Percentiles rank a stretch among this genome's conserved stretches.
Conservation (phyloP, 257 asterid species). For the Hygrophila difformis region DNA sequence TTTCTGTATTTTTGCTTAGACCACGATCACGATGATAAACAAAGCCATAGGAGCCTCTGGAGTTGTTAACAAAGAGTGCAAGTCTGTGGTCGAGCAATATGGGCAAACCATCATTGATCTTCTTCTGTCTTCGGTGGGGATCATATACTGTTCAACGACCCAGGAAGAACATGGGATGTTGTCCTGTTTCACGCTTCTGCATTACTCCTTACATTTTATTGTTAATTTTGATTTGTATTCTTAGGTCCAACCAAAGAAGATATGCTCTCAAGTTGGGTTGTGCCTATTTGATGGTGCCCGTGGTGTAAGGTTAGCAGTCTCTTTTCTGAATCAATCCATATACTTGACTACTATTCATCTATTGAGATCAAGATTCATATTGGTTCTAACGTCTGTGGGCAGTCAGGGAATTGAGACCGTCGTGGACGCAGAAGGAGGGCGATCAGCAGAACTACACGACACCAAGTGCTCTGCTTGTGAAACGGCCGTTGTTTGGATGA, state of each 20-base stretch:
- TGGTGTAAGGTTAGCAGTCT: slow-evolving; percentile 73
- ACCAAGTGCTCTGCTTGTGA: slow-evolving; percentile 65
- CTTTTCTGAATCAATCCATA: too few species aligned
- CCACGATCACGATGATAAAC: slow-evolving; percentile 73
- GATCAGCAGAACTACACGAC: slow-evolving; percentile 26
- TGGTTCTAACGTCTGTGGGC: neutral
- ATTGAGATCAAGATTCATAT: neutral
- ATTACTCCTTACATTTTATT: neutral
- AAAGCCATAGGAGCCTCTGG: slow-evolving; percentile 93
- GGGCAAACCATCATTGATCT: slow-evolving; percentile 64
- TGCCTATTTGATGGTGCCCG: slow-evolving; percentile 65
- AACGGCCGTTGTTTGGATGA: slow-evolving; percentile 68
- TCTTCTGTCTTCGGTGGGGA: slow-evolving; percentile 51
- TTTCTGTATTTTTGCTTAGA: slow-evolving; percentile 32
- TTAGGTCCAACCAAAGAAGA: slow-evolving; percentile 57
- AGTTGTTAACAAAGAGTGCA: slow-evolving; percentile 80
- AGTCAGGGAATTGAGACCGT: slow-evolving; percentile 67
- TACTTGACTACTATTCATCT: neutral
- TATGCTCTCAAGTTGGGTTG: slow-evolving; percentile 66
- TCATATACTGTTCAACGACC: neutral
- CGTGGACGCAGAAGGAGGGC: slow-evolving; percentile 25
- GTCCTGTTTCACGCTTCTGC: neutral
- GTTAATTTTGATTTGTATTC: neutral
- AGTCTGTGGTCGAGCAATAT: slow-evolving; percentile 63
- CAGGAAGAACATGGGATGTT: neutral